Percentiles rank a stretch among this genome's conserved stretches.
Evolutionary conservation across 768 basidiomycete genomes (phyloP).

Genomic region (Coprinopsis sp.): DNA sequence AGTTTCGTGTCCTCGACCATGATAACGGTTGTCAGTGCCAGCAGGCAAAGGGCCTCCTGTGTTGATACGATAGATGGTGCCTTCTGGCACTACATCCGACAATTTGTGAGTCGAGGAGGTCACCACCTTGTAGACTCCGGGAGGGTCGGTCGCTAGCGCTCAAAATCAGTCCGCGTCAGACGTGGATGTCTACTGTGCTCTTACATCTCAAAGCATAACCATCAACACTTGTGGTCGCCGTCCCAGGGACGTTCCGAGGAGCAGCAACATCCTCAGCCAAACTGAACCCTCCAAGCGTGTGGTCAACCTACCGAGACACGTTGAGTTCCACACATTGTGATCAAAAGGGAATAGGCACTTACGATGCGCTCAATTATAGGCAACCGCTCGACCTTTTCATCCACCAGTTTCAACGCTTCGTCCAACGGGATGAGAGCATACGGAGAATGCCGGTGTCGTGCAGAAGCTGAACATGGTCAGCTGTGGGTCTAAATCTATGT

Average conservation of each 20-base stretch:
- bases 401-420: constrained; percentile 56
- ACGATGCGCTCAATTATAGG: constrained; percentile 39
- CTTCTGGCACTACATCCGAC: constrained; percentile 41
- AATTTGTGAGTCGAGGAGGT: constrained; percentile 51
- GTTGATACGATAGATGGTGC: constrained; percentile 71
- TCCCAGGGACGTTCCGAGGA: constrained; percentile 56
- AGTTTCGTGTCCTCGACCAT: constrained; percentile 93
- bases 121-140: constrained; percentile 64
- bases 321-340: no score
- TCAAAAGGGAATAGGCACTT: no score
- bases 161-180: neutral
- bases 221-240: constrained; percentile 77
- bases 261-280: constrained; percentile 75
- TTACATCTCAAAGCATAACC: constrained; percentile 79
- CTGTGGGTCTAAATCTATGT: neutral
- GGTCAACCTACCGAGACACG: constrained; percentile 55
- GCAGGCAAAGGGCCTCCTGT: constrained; percentile 79
- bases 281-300: constrained; percentile 58
- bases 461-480: constrained; percentile 43
- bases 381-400: constrained; percentile 43
- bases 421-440: constrained; percentile 67
- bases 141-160: constrained; percentile 51
- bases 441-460: constrained; percentile 72
- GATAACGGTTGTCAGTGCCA: constrained; percentile 73
- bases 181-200: constrained; percentile 14